Conservation (phyloP, 164 flowering plant genomes). For the Dillenia suffruticosa region DNA sequence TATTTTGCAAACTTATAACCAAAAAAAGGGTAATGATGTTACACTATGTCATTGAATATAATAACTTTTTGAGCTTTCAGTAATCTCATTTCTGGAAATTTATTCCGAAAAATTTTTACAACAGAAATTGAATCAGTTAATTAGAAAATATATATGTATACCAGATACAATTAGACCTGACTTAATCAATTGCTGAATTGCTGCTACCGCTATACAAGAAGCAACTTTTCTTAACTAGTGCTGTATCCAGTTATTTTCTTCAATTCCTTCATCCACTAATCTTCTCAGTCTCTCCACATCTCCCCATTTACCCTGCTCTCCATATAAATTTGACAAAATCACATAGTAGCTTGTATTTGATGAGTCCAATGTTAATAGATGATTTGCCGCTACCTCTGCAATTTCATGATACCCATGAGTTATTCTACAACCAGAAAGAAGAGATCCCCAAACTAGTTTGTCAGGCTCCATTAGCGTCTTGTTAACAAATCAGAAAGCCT, state of each 20-base stretch:
- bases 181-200: too few species aligned
- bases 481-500: slow-evolving; percentile 44
- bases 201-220: neutral
- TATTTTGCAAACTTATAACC: neutral
- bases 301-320: slow-evolving; percentile 40
- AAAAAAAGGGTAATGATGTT: too few species aligned
- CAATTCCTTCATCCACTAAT: slow-evolving; percentile 30
- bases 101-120: too few species aligned
- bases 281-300: slow-evolving; percentile 48
- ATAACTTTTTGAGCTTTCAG: too few species aligned
- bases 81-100: too few species aligned
- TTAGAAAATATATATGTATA: too few species aligned
- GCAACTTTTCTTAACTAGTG: slow-evolving; percentile 20
- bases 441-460: slow-evolving; percentile 50
- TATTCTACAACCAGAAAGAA: slow-evolving; percentile 48
- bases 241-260: slow-evolving; percentile 42
- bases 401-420: slow-evolving; percentile 23
- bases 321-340: slow-evolving; percentile 46
- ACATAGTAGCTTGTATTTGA: slow-evolving; percentile 40
- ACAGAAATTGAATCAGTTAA: too few species aligned
- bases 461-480: slow-evolving; percentile 57
- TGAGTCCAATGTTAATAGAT: slow-evolving; percentile 36
- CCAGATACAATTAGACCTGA: too few species aligned
- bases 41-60: too few species aligned
- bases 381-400: slow-evolving; percentile 40